phyloP scores from a whole-genome alignment of 2,329 filamentous ascomycete species.

The Talaromyces sp. region DNA sequence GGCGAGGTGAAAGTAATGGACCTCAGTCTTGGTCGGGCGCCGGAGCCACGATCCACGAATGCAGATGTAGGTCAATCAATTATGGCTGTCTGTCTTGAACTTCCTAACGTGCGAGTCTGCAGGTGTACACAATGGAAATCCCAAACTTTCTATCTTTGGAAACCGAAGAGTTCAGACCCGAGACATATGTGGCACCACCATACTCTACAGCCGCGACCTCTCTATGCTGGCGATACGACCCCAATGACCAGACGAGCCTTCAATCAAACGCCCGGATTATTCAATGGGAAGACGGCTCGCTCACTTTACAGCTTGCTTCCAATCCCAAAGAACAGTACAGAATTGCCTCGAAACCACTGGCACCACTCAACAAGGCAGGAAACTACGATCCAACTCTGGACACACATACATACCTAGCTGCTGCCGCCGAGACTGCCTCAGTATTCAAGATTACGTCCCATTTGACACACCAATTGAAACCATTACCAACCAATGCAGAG shows the following conservation, averaged over 20 bases:
- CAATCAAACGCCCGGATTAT: constrained; percentile 67
- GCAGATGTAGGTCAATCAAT: constrained; percentile 37
- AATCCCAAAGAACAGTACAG: constrained; percentile 61
- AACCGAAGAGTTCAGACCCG: constrained; percentile 59
- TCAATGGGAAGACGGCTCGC: constrained; percentile 65
- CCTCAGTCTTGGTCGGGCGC: constrained; percentile 56
- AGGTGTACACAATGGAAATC: constrained; percentile 64
- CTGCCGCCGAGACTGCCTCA: constrained; percentile 57
- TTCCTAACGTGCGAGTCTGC: background rate
- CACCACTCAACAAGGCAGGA: constrained; percentile 53
- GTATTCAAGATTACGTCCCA: constrained; percentile 63
- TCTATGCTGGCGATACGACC: constrained; percentile 64
- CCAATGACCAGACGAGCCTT: constrained; percentile 55
- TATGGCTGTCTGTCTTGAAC: background rate
- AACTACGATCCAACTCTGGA: constrained; percentile 58
- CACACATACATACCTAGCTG: constrained; percentile 63
- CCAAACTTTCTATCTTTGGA: constrained; percentile 63
- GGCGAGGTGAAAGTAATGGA: constrained; percentile 55
- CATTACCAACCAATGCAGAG: constrained; percentile 56
- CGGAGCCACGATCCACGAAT: constrained; percentile 53
- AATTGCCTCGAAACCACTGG: constrained; percentile 58
- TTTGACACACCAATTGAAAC: constrained; percentile 58
- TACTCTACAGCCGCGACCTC: constrained; percentile 65
- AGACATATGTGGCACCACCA: constrained; percentile 61
- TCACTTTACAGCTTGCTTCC: constrained; percentile 65